Evolutionary conservation across 805 yeast species (phyloP), one percentile per base, ranked within the genome.

Genomic region (Crinitomyces ghanaensis): DNA sequence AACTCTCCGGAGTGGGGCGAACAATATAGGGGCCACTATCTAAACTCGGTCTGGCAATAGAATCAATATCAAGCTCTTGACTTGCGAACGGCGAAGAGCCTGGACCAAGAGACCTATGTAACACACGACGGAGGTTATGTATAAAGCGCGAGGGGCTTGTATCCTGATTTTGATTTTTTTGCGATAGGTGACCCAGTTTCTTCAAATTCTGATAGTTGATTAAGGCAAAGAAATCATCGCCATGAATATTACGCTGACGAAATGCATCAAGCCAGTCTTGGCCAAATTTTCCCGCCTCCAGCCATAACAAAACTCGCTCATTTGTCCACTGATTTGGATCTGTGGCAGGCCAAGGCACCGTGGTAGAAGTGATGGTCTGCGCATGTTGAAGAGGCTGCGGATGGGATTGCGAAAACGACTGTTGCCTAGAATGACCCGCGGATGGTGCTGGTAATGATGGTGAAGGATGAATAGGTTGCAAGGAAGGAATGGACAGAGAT

Each of bases 201-300:
- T 56, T 59, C 61, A 83, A 68, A 19, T 72, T 66, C 28, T 76
- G 82, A 50, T 78, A 79, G 27, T 76, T 81, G 31, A 74, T 67
- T 43, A 85, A 59, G 31, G 70, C 74, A 16, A 84, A 53, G 45
- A 85, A 84, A 18, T 67, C 59, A 29, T 71, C 67, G 0, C 85
- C 84, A 6, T 65, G 59, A 2, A 85, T 60, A 31, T 71, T 70
- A 39, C 72, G 64, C 27, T 63, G 63, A 26, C 59, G 58, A 53
- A 85, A 79, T 12, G 74, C 67, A 4, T 63, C 68, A n/a, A 68
- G 60, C 95, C 95, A 85, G 9, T 76, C 61, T 3, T 66, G 69
- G 43, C 78, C 77, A 55, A 85, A 85, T 14, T 68, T 65, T 50
- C 84, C 67, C n/a, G 54, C 45, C 5, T 68, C 74, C 17, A 85